Evolutionary conservation across 2,329 filamentous ascomycete genomes (phyloP).

Genomic region (Claviceps spartinae): DNA sequence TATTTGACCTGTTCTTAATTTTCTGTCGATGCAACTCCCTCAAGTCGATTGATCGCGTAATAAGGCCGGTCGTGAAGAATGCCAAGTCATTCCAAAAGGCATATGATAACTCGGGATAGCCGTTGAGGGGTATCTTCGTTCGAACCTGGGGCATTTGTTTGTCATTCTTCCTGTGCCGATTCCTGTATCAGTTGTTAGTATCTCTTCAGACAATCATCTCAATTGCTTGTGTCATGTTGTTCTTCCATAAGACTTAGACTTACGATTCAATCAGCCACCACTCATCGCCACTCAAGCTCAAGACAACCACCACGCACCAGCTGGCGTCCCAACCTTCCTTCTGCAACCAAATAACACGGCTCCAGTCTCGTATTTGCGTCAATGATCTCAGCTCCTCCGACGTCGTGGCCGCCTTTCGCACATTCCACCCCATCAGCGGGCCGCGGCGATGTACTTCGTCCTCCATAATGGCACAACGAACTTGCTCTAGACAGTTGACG

Average conservation of each 20-base stretch:
- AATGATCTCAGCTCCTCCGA: conserved; percentile 43
- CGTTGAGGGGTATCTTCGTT: conserved; percentile 29
- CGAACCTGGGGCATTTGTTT: conserved; percentile 18
- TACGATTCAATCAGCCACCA: conserved; percentile 66
- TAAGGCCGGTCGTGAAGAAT: conserved; percentile 35
- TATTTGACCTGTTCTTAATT: conserved; percentile 25
- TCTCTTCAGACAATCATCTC: conserved; percentile 7
- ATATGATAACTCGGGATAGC: conserved; percentile 30
- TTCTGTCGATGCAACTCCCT: conserved; percentile 31
- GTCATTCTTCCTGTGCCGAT: conserved; percentile 10
- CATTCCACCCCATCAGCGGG: conserved; percentile 51
- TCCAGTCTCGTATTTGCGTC: conserved; percentile 48
- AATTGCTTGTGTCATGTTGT: neutral
- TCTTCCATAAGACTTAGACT: conserved; percentile 12
- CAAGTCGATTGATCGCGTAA: conserved; percentile 36
- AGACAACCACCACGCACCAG: conserved; percentile 60
- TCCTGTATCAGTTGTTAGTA: conserved; percentile 1
- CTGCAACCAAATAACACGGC: conserved; percentile 55
- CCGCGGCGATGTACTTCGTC: conserved; percentile 49
- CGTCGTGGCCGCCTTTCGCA: conserved; percentile 33
- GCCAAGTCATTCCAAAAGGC: conserved; percentile 40
- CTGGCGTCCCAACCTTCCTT: conserved; percentile 55
- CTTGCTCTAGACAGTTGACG: conserved; percentile 40
- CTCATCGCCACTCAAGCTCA: conserved; percentile 58
- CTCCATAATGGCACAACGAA: conserved; percentile 48